Base-by-base conservation (phyloP, 345 rosid species). In the Lepidium aucheri region DNA sequence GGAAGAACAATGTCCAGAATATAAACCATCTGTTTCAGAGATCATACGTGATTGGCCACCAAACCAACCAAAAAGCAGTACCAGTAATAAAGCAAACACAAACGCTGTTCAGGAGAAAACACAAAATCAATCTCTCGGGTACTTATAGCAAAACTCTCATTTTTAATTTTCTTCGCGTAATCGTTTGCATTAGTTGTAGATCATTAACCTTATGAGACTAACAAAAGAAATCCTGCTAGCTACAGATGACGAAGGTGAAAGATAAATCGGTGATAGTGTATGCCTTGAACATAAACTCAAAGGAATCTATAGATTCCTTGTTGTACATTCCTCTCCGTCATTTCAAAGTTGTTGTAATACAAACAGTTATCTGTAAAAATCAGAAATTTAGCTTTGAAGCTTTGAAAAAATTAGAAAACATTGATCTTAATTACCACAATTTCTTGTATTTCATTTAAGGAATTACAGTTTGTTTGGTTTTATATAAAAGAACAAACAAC, bases 41-140 rank as follows among this genome's bases (percentile, higher is more conserved):
- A 72, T 72, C 70, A 64, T 72, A n/a, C 76, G 76, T 64, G 53
- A 20, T 56, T 72, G 70, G 70, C 76, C 76, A 56, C 76, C 65
- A 32, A 55, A 63, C 34, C 24, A 54, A 54, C 51, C 58, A 63
- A 72, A 30, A 56, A n/a, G n/a, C n/a, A 6, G 52, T 33, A 7
- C 46, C 7, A 53, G 68, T 16, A 36, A 12, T 40, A 57, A 63
- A 44, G 58, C 39, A 53, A 45, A 58, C 51, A 40, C 65, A 60
- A 50, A 42, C 62, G 13, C 10, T 9, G 14, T 34, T 34, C 24
- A 15, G 53, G 43, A 53, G 39, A 34, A 47, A 32, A 70, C 63
- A 35, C 75, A 53, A 61, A 36, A 53, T 53, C 41, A 53, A 17
- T 36, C 49, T 33, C 40, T 18, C 47, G 22, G 74, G 74, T 61